Evolutionary conservation across 2,329 filamentous ascomycete species (phyloP).

Genomic region (Hypomyces rosellus): DNA sequence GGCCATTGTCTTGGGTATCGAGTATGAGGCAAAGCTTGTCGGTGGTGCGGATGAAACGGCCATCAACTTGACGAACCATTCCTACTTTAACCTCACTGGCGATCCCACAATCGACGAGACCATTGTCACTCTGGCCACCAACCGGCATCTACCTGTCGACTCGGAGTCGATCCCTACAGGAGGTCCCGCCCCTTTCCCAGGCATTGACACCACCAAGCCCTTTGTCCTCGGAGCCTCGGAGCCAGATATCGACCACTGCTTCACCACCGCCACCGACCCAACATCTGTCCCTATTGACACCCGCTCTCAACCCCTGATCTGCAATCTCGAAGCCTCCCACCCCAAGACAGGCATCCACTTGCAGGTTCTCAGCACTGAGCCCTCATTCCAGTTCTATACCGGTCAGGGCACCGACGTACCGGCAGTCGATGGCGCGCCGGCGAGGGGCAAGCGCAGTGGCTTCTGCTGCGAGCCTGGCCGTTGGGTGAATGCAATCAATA

Average conservation of each 20-base stretch:
- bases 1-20: constrained; percentile 69
- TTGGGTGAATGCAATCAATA: constrained; percentile 83
- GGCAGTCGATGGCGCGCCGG: constrained; percentile 53
- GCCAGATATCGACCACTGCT: constrained; percentile 85
- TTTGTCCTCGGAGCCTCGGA: constrained; percentile 67
- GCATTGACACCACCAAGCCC: constrained; percentile 55
- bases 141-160: constrained; percentile 68
- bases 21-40: constrained; percentile 82
- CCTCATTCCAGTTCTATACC: constrained; percentile 95
- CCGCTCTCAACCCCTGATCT: constrained; percentile 53
- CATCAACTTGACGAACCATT: constrained; percentile 94
- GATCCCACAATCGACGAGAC: constrained; percentile 49
- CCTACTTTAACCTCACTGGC: constrained; percentile 62
- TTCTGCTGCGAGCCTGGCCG: constrained; percentile 92
- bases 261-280: constrained; percentile 65
- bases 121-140: constrained; percentile 59
- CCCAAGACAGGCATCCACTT: constrained; percentile 70
- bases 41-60: constrained; percentile 80
- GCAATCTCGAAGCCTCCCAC: constrained; percentile 67
- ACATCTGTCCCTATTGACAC: constrained; percentile 59
- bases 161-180: constrained; percentile 67
- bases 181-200: constrained; percentile 56
- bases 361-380: constrained; percentile 85
- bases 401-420: constrained; percentile 79
- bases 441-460: constrained; percentile 61